Evolutionary conservation across 2,329 filamentous ascomycete species (phyloP), one percentile per base, ranked within the genome.

Genomic region (Trichoderma sp.): DNA sequence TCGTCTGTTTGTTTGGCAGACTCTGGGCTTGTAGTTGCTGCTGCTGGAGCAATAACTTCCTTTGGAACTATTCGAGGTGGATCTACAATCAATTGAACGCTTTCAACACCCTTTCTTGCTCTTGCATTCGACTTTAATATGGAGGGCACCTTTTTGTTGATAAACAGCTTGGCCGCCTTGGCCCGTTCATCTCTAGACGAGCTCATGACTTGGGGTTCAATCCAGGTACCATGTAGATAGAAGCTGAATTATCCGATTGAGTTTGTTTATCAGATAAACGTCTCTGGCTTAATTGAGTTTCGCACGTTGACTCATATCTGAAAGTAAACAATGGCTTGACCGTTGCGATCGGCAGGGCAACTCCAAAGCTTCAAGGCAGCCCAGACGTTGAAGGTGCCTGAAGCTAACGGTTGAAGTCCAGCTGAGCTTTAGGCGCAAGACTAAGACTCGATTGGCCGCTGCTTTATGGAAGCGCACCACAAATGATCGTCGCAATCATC

Each of bases 81-180:
- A 20, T 82, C 78, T 7, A 80, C 34, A 17, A 85, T 80, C 65
- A 91, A 79, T 74, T 89, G 85, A 1, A 86, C 84, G 0, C 81
- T 78, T 1, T 88, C 84, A 34, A 87, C 80, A 1, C 89, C 89
- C 58, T 81, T 81, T n/a, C 84, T 84, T 0, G 89, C 88, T 64
- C 87, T 84, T 15, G 87, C 81, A 74, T 88, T 86, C 3, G 85
- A 83, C 0, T 82, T 79, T 2, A 91, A 79, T 9, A 90, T 79
- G 0, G 85, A 81, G 2, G 89, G 89, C 12, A 91, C 85, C n/a
- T 84, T 82, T 75, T 86, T 87, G 78, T 90, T 89, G 72, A 90
- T 79, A 3, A 88, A 89, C 9, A 85, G 82, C 68, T 85, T 86
- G 34, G 88, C 88, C 71, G 83, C 82, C 75, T 89, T 89, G 15